Evolutionary conservation across 31 red algal genomes (phyloP), one percentile per base, ranked within the genome.

Genomic region (Asparagopsis taxiformis): DNA sequence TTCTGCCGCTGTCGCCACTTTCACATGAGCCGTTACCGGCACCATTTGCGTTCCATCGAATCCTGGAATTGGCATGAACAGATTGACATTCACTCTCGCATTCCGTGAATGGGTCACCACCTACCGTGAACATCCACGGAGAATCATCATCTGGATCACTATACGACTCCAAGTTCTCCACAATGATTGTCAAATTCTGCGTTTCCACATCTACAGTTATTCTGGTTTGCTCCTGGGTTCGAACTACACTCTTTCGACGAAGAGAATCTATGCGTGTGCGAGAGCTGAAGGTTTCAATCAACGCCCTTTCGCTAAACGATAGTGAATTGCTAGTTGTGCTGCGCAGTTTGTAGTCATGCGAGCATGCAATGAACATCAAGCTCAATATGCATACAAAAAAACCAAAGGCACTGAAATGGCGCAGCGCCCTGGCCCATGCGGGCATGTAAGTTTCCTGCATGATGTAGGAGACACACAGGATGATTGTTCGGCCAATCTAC

Each of bases 31-130:
- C 70, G 29, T 85, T 69, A 49, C 81, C 81, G 7, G 19, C 61
- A 43, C 81, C 81, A 59, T 74, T 61, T 17, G 22, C 59, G 59
- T 85, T 85, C 81, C 81, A 85, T 10, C 19, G 59, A 6, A 75
- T 51, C n/a, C 68, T 62, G 1, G 70, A 72, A 49, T 75, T 61
- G 31, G 81, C 81, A 36, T 61, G 23, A 16, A 67, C 31, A 16
- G 59, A 25, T 0, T 21, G 24, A 35, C 44, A 30, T 25, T 62
- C 51, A 8, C 68, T 65, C 1, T 13, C 2, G 1, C 36, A 37
- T 43, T 73, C 68, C 37, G 20, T 31, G 31, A 85, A 85, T 34
- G 70, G 70, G 23, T 31, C 55, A 22, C 39, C 38, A 41, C 46
- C 31, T 13, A 51, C 3, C 1, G 70, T 53, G 38, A 65, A 85